Evolutionary conservation across 2,329 filamentous ascomycete genomes (phyloP).

Genomic region (Tolypocladium capitatum): DNA sequence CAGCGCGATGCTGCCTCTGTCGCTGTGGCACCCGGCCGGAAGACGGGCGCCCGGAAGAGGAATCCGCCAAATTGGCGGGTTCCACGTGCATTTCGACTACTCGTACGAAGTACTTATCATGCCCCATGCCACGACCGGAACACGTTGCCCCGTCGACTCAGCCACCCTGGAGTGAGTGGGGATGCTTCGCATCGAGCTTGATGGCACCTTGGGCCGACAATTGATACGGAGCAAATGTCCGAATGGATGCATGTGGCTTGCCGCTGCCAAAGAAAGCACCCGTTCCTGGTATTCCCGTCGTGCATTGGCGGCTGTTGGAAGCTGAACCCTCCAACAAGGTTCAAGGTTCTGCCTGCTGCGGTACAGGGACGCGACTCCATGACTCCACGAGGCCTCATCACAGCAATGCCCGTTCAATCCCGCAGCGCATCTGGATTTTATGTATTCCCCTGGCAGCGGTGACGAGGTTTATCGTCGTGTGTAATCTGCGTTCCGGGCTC

Average conservation of each 20-base stretch:
- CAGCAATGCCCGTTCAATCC: not conserved
- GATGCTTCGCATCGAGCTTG: not conserved
- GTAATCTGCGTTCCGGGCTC: no score
- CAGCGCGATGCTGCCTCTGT: no score
- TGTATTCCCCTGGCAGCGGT: not conserved
- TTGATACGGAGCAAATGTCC: not conserved
- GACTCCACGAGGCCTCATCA: not conserved
- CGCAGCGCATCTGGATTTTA: not conserved
- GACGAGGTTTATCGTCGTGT: not conserved
- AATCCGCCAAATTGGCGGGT: not conserved
- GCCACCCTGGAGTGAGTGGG: no score
- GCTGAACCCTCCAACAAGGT: no score
- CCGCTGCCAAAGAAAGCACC: not conserved
- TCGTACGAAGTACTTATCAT: no score
- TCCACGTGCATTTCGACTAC: not conserved
- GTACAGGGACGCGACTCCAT: no score
- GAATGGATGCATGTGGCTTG: not conserved
- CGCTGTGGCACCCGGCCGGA: not conserved
- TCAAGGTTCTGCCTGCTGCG: not conserved
- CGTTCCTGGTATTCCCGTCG: not conserved
- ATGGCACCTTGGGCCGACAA: not conserved
- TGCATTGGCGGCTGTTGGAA: not conserved
- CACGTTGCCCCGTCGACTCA: no score
- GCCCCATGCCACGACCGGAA: not conserved
- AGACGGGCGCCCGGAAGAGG: not conserved